Evolutionary conservation across 2,329 filamentous ascomycete species (phyloP).

Genomic region (Colletotrichum chrysophilum): DNA sequence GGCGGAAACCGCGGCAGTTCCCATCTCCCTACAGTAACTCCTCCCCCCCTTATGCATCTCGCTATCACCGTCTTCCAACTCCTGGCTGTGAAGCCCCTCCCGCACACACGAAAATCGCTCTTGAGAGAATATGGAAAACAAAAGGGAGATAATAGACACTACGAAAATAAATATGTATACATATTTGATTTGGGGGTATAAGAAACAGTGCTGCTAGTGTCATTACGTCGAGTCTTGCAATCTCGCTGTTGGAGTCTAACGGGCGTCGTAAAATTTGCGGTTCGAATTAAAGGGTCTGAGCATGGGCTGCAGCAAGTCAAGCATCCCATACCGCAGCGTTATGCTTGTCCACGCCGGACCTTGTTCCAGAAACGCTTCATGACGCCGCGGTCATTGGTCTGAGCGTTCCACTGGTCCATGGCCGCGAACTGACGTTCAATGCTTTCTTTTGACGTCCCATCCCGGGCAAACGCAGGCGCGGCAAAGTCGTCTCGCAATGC

Average conservation of each 20-base stretch:
- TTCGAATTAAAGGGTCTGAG: not conserved
- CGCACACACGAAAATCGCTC: not conserved
- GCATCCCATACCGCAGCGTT: not conserved
- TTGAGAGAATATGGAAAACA: not conserved
- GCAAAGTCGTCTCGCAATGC: slow-evolving; percentile 37
- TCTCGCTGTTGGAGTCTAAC: not conserved
- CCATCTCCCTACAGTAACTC: not conserved
- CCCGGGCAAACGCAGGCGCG: slow-evolving; percentile 33
- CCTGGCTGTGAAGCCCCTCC: not conserved
- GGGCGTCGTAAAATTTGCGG: not conserved
- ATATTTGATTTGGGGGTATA: slow-evolving; percentile 3
- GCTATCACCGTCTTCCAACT: not conserved
- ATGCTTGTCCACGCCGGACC: slow-evolving; percentile 47
- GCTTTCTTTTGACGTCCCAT: slow-evolving; percentile 52
- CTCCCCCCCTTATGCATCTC: not conserved
- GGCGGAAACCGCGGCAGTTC: slow-evolving; percentile 5
- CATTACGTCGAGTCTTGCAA: slow-evolving; percentile 5
- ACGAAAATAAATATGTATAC: slow-evolving; percentile 8
- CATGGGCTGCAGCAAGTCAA: not conserved
- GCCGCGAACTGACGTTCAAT: slow-evolving; percentile 59
- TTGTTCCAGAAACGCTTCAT: slow-evolving; percentile 71
- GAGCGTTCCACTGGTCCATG: slow-evolving; percentile 55
- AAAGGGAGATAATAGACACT: slow-evolving; percentile 4
- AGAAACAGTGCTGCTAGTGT: slow-evolving; percentile 4
- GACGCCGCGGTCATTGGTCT: slow-evolving; percentile 55